Conservation (phyloP, 495 filamentous ascomycete species). For the Baudoinia panamericana region DNA sequence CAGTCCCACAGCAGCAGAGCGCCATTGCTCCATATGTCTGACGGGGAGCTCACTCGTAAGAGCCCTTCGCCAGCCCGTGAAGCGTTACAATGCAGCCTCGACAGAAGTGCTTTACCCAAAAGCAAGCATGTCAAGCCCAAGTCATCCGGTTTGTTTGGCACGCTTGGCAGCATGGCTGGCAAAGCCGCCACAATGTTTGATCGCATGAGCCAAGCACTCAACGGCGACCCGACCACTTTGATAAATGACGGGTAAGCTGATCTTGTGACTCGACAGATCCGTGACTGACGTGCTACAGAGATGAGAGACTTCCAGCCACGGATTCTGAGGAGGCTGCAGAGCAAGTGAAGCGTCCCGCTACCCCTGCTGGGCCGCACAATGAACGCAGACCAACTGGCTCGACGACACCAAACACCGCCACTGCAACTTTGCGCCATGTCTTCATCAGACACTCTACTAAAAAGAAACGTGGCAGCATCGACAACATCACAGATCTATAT, state of each 20-base stretch:
- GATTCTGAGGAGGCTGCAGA: too few relatives aligned
- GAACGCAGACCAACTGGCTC: constrained; percentile 1
- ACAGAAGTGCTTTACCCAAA: background rate
- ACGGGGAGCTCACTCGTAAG: background rate
- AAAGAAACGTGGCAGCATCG: background rate
- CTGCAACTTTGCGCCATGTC: background rate
- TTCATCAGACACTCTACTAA: background rate
- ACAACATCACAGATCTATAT: constrained; percentile 4
- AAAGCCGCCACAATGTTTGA: background rate
- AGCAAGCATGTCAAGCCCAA: too few relatives aligned
- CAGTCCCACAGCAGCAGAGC: constrained; percentile 1
- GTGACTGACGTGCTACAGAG: too few relatives aligned
- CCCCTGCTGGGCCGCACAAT: background rate
- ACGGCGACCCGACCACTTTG: background rate
- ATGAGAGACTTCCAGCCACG: too few relatives aligned
- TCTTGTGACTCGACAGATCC: background rate
- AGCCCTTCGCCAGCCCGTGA: background rate
- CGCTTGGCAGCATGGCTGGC: background rate
- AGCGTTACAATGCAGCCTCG: constrained; percentile 1
- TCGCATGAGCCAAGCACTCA: background rate
- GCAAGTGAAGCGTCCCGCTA: too few relatives aligned
- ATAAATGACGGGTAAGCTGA: too few relatives aligned
- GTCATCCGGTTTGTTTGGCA: constrained; percentile 5
- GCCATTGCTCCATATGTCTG: constrained; percentile 1
- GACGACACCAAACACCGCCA: background rate